Evolutionary conservation across 345 rosid genomes (phyloP).

Genomic region (Trapa incisa): DNA sequence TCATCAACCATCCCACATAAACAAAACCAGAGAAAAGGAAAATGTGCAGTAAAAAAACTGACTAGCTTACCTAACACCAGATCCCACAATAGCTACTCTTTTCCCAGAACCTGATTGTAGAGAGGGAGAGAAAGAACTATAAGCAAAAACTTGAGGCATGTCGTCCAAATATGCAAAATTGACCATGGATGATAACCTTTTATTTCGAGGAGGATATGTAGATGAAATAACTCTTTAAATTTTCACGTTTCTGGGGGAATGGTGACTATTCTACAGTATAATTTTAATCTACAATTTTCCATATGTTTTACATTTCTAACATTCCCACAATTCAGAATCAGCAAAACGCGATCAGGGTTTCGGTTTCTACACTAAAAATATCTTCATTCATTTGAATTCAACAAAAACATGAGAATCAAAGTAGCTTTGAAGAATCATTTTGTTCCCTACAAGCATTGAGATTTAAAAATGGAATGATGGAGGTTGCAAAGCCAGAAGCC

Average conservation of each 20-base stretch:
- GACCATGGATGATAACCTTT: neutral
- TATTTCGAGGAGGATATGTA: neutral
- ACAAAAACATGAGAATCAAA: neutral
- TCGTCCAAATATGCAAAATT: neutral
- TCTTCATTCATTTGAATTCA: neutral
- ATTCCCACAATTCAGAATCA: neutral
- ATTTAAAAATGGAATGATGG: neutral
- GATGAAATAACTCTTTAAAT: neutral
- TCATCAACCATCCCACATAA: neutral
- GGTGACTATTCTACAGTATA: neutral
- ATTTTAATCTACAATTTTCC: neutral
- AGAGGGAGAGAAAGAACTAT: neutral
- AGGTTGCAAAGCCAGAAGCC: neutral
- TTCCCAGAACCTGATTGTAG: slow-evolving; percentile 25
- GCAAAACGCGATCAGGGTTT: neutral
- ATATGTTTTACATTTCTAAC: neutral
- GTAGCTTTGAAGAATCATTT: neutral
- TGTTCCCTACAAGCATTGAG: neutral
- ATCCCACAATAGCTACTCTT: slow-evolving; percentile 74
- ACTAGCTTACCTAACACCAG: slow-evolving; percentile 59
- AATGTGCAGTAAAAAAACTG: neutral
- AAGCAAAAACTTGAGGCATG: neutral
- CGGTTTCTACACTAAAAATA: neutral
- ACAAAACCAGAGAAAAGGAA: neutral
- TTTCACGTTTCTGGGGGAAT: neutral